phyloP scores from a whole-genome alignment of 441 rosid genomes.

The Cnidoscolus chayamansa region DNA sequence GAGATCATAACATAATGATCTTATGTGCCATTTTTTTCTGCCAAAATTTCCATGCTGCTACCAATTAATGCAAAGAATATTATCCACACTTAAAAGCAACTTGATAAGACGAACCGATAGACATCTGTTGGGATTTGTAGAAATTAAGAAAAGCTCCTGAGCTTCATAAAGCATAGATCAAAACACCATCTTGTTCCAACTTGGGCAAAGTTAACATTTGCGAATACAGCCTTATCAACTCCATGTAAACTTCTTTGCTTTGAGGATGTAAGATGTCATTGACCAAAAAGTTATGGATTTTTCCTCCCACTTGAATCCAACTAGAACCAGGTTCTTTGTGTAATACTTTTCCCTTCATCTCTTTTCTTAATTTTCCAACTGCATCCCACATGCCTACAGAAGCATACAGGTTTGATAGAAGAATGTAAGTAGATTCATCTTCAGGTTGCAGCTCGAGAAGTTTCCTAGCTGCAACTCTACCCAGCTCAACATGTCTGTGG shows the following conservation, averaged over 20 bases:
- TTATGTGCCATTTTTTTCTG: too few species aligned
- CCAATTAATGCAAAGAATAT: too few species aligned
- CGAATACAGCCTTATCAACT: conserved; percentile 29
- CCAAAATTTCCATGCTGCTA: too few species aligned
- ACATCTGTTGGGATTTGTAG: neutral
- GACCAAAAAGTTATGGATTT: conserved; percentile 31
- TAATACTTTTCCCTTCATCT: conserved; percentile 37
- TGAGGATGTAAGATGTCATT: conserved; percentile 33
- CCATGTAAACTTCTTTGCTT: conserved; percentile 24
- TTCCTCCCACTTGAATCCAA: conserved; percentile 39
- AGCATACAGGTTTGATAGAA: conserved; percentile 41
- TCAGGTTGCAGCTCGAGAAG: conserved; percentile 41
- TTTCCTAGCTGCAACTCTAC: conserved; percentile 35
- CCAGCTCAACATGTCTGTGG: conserved; percentile 36
- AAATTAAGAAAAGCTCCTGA: conserved; percentile 1
- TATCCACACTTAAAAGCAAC: neutral
- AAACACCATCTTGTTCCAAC: conserved; percentile 15
- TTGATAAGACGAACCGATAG: neutral
- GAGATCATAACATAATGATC: neutral
- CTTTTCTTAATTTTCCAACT: conserved; percentile 37
- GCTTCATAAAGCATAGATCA: conserved; percentile 10
- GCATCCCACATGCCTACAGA: conserved; percentile 37
- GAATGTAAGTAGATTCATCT: conserved; percentile 42
- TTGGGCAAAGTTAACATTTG: conserved; percentile 26
- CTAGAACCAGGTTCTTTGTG: conserved; percentile 43